Base-by-base conservation (phyloP, 2,329 filamentous ascomycete species). In the Uncinocarpus reesii region DNA sequence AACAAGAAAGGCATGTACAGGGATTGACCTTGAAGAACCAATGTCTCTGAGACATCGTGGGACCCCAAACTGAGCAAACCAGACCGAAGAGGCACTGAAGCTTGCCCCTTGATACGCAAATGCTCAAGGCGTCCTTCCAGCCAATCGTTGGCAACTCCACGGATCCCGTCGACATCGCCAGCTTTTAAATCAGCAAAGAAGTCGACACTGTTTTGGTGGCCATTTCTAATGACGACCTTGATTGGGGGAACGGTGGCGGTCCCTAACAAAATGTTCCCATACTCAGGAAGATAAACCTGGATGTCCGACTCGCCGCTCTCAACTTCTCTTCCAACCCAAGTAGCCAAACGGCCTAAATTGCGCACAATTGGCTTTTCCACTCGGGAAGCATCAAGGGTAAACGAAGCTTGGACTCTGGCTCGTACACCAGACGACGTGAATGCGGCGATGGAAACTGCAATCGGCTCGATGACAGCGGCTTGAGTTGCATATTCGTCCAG, bases 401-500 rank as follows among this genome's bases (percentile, higher is more conserved):
- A 86, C 47, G 84, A 83, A 16, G 85, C 90, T 59, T 89, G 83
- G 40, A 98, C 74, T 53, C 87, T 81, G 26, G 86, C 84, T 52
- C 77, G 79, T 7, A 95, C 78, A 10, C 92, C 90, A 50, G 81
- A 75, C 6, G 79, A 62, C 0, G 87, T 95, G 55, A 95, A 84
- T 1, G 84, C 86, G 59, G 92, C 84, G 51, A 98, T 80, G 1
- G 88, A 87, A 16, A 98, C 68, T 56, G 82, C 84, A 4, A 83
- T 88, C 1, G 92, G 86, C 60, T 89, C 80, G 55, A 98, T 78
- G 15, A 90, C 80, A 20, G 83, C 75, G 2, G 89, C 86, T 64
- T 89, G 75, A 66, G 90, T 83, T 42, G 84, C 86, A 65, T 98
- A 98, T 61, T 86, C 78, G 65, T 94, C 80, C 8, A 94, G 79